Base-by-base conservation (phyloP, 2,329 filamentous ascomycete species). In the Lasiodiplodia sp. region DNA sequence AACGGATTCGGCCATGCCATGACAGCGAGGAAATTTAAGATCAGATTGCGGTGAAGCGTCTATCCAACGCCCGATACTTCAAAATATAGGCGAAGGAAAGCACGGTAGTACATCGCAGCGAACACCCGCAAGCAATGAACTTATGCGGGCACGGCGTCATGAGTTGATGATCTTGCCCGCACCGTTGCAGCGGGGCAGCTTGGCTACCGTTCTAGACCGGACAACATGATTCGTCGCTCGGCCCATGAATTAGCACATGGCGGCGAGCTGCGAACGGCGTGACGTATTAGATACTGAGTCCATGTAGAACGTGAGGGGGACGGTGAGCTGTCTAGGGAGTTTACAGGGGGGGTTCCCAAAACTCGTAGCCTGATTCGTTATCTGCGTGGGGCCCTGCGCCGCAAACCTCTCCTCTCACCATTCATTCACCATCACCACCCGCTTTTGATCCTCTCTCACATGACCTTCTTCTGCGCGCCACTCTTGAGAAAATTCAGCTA, bases 1-100 rank as follows among this genome's bases (percentile, higher is more conserved):
- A 84, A 84, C 1, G 79, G 78, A 69, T 82, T 83, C 3, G 78
- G 77, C 73, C 77, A 80, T 21, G 82, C 78, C 83, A 84, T 85
- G 40, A 60, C 40, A 14, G 47, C 23, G 40, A 38, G 8, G 23
- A 18, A 21, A 7, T 25, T 11, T 18, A 2, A 28, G 23, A 51
- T 7, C 25, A 40, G 23, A 38, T 11, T 16, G 8, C 2, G 6
- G 25, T n/a, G 21, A 14, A 34, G 11, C 12, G 40, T 34, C 60
- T 40, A 64, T 34, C 16, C 5, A 6, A 34, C 52, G 1, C 31
- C n/a, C 7, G 23, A 34, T 25, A 12, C 18, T 38, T 21, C 6
- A 25, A 49, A 18, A 53, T 51, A 4, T 34, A 47, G 2, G 58
- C 18, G 28, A 31, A 21, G 10, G 28, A 52, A 18, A 14, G n/a